Evolutionary conservation across 345 rosid genomes (phyloP).

Genomic region (Pelargonium nanum): DNA sequence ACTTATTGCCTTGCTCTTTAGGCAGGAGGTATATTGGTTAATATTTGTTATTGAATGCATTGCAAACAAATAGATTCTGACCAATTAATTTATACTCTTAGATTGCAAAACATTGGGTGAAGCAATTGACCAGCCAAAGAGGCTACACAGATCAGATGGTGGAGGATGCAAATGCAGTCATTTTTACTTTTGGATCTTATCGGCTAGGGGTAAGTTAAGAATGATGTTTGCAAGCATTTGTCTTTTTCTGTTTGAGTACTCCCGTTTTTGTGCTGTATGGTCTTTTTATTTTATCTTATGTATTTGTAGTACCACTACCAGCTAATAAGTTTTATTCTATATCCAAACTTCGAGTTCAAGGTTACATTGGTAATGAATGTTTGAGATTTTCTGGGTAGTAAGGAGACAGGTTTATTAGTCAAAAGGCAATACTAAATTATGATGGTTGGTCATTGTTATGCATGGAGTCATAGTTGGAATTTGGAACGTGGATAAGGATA

Average conservation of each 20-base stretch:
- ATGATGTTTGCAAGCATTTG: not conserved
- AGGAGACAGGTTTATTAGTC: too few species aligned
- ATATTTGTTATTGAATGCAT: not conserved
- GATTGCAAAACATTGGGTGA: slow-evolving; percentile 85
- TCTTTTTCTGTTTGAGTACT: not conserved
- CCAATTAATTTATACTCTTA: slow-evolving; percentile 9
- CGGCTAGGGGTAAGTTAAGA: slow-evolving; percentile 68
- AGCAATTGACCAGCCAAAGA: slow-evolving; percentile 52
- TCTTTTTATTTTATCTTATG: not conserved
- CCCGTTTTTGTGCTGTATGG: not conserved
- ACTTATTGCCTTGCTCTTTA: not conserved
- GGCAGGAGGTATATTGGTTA: not conserved
- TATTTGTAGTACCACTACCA: too few species aligned
- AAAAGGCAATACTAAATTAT: too few species aligned
- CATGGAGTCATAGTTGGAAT: too few species aligned
- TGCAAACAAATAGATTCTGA: not conserved
- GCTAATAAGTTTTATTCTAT: too few species aligned
- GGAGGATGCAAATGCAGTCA: slow-evolving; percentile 84
- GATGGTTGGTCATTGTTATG: too few species aligned
- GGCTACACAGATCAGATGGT: slow-evolving; percentile 86
- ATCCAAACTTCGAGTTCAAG: too few species aligned
- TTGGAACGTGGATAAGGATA: too few species aligned
- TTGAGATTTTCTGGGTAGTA: too few species aligned
- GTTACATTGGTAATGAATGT: too few species aligned
- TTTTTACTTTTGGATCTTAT: slow-evolving; percentile 93